Conservation (phyloP, 805 yeast genomes). For the Pichia scutulata region DNA sequence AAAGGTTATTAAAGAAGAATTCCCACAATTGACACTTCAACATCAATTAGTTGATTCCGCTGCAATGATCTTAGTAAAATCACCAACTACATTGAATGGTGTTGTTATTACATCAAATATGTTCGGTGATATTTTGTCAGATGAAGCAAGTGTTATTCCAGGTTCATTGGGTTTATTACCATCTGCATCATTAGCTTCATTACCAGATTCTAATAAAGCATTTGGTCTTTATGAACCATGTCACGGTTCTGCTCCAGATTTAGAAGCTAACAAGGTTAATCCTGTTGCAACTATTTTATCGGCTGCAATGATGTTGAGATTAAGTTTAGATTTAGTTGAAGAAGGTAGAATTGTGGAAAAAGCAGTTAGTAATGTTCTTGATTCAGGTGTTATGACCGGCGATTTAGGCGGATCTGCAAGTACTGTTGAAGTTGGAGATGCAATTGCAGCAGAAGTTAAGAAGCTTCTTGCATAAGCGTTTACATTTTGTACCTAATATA, state of each 20-base stretch:
- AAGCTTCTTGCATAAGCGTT: constrained; percentile 16
- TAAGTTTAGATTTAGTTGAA: constrained; percentile 72
- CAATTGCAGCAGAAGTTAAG: constrained; percentile 68
- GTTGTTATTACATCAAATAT: constrained; percentile 87
- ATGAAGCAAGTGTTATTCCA: constrained; percentile 96
- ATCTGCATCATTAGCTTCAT: constrained; percentile 92
- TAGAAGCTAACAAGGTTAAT: constrained; percentile 79
- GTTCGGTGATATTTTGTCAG: constrained; percentile 98
- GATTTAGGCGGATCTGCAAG: constrained; percentile 81
- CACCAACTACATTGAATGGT: constrained; percentile 89
- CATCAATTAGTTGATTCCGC: constrained; percentile 98
- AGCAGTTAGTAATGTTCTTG: constrained; percentile 80
- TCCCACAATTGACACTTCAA: constrained; percentile 79
- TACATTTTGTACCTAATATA: background rate
- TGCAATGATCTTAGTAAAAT: constrained; percentile 93
- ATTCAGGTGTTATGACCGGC: constrained; percentile 80
- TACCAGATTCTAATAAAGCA: constrained; percentile 90
- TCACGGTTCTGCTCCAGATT: constrained; percentile 97
- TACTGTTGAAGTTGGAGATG: constrained; percentile 92
- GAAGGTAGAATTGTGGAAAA: constrained; percentile 85
- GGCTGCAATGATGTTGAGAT: constrained; percentile 94
- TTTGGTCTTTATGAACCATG: constrained; percentile 98
- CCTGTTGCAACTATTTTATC: constrained; percentile 94
- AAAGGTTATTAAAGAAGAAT: constrained; percentile 75
- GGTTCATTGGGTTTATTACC: constrained; percentile 96